Conservation (phyloP, 169 alveolate species). For the Plasmodium vinckei region DNA sequence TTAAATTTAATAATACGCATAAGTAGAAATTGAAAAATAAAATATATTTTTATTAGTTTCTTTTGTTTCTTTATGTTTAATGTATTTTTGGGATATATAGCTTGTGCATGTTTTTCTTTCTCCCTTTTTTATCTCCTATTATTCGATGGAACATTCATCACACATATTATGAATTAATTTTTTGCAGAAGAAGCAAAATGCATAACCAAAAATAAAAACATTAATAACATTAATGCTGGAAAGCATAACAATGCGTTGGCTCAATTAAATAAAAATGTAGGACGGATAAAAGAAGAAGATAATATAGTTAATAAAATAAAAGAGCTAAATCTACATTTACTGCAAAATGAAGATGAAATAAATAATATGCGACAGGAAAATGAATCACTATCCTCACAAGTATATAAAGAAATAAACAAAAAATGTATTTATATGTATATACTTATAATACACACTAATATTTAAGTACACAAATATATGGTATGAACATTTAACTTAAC, state of each 20-base stretch:
- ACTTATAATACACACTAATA: neutral
- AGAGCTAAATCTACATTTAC: constrained; percentile 36
- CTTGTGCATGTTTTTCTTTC: too few relatives aligned
- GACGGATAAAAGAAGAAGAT: constrained; percentile 14
- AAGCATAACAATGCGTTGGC: neutral
- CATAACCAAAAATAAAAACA: constrained; percentile 3
- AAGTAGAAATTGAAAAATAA: constrained; percentile 9
- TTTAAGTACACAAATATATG: neutral
- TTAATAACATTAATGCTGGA: neutral
- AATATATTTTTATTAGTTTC: neutral
- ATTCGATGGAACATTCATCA: too few relatives aligned
- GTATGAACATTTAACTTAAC: neutral
- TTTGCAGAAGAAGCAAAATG: constrained; percentile 11
- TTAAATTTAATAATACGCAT: constrained; percentile 28
- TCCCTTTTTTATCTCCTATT: too few relatives aligned
- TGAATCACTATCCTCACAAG: constrained; percentile 55
- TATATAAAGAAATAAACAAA: neutral
- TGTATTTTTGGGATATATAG: too few relatives aligned
- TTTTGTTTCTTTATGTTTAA: too few relatives aligned
- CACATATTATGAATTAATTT: too few relatives aligned
- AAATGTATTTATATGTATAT: neutral
- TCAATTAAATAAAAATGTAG: constrained; percentile 10
- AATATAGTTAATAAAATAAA: constrained; percentile 54
- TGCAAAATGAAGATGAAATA: constrained; percentile 57
- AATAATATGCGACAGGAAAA: constrained; percentile 39